These are phyloP conservation scores for Lactarius hatsudake DNA, from an alignment of 768 basidiomycete genomes.

Conservation along the genomic window DNA sequence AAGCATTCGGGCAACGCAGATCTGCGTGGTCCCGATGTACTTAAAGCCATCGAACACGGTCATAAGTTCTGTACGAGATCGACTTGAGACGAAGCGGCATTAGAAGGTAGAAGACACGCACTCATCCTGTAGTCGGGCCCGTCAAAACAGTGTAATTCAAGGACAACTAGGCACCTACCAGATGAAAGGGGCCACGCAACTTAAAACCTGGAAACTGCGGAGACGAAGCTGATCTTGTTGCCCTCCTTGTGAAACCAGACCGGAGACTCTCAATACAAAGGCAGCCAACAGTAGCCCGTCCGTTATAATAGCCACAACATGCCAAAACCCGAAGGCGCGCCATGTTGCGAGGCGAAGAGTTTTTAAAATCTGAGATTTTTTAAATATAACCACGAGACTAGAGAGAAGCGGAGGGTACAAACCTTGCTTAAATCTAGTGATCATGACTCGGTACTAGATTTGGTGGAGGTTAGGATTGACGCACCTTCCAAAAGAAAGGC, in stretches of 20 bases:
- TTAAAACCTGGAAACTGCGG: constrained; percentile 83
- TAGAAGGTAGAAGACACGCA: constrained; percentile 38
- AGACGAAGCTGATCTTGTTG: constrained; percentile 45
- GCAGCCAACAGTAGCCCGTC: constrained; percentile 71
- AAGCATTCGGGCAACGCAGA: constrained; percentile 90
- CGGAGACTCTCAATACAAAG: constrained; percentile 67
- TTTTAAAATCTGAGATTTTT: constrained; percentile 54
- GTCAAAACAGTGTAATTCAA: background rate
- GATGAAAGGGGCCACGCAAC: constrained; percentile 83
- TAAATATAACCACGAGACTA: constrained; percentile 1
- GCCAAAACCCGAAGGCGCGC: constrained; percentile 84
- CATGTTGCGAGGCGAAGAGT: constrained; percentile 73
- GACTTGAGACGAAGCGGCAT: background rate
- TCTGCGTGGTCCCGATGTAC: constrained; percentile 92
- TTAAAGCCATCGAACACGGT: constrained; percentile 82
- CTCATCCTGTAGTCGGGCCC: constrained; percentile 62
- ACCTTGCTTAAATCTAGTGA: constrained; percentile 57
- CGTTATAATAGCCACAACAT: constrained; percentile 63
- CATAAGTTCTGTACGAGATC: constrained; percentile 54
- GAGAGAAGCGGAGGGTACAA: constrained; percentile 14
- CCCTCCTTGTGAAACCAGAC: constrained; percentile 41
- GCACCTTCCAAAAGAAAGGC: constrained; percentile 80
- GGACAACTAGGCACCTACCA: constrained; percentile 51
- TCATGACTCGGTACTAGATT: background rate
- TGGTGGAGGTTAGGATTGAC: constrained; percentile 23